phyloP scores from a whole-genome alignment of 2,329 filamentous ascomycete species.

The Lecanicillium sp. region DNA sequence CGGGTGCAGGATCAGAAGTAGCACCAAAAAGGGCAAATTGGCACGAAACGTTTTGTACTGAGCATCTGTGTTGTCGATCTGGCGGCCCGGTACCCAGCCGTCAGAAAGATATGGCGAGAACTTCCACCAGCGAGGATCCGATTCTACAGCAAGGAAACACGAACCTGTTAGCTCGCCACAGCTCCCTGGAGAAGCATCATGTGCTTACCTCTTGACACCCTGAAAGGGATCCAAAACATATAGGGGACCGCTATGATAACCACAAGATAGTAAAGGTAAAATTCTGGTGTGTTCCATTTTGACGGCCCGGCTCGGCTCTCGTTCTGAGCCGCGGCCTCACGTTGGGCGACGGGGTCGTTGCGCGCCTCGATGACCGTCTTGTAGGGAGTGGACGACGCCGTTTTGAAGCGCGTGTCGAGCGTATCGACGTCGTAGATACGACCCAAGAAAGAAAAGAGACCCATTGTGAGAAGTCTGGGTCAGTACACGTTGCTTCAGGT shows the following conservation, averaged over 20 bases:
- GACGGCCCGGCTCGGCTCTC: constrained; percentile 46
- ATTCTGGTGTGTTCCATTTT: constrained; percentile 83
- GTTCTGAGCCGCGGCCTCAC: constrained; percentile 26
- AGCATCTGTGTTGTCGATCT: constrained; percentile 83
- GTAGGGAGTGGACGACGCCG: constrained; percentile 61
- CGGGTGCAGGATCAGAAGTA: constrained; percentile 72
- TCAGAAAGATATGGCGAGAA: constrained; percentile 63
- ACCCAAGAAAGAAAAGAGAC: constrained; percentile 33
- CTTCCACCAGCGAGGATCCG: constrained; percentile 71
- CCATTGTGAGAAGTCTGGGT: constrained; percentile 24
- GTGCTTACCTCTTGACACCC: constrained; percentile 70
- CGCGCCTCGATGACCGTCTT: constrained; percentile 47
- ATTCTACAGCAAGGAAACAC: constrained; percentile 50
- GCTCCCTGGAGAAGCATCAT: neutral
- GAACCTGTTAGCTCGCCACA: constrained; percentile 11
- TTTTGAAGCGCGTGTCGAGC: constrained; percentile 57
- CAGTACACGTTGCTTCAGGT: neutral
- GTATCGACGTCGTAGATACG: constrained; percentile 59
- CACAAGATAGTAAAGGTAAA: constrained; percentile 69
- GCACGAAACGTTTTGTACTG: constrained; percentile 81
- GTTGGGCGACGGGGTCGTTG: constrained; percentile 28
- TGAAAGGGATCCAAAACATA: constrained; percentile 87
- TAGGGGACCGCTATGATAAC: constrained; percentile 61
- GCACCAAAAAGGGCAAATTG: constrained; percentile 74
- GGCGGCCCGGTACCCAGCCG: constrained; percentile 89